Evolutionary conservation across 2,329 filamentous ascomycete species (phyloP), one percentile per base, ranked within the genome.

Genomic region (Diplodia corticola): DNA sequence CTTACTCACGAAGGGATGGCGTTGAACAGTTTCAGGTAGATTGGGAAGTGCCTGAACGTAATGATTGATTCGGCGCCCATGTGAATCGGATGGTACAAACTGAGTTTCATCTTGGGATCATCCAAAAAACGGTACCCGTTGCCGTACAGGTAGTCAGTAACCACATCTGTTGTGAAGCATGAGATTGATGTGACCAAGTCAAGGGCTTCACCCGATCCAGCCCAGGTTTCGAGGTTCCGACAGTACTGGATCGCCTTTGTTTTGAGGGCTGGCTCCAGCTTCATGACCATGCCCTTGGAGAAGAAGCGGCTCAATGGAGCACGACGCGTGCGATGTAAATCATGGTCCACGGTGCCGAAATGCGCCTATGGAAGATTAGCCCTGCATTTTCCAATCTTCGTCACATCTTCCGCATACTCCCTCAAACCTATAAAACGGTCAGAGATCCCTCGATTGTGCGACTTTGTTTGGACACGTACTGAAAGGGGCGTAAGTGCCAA

Each of bases 311-410:
- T 59, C 22, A 69, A 35, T 12, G 67, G 67, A 24, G 35, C 63
- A 46, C 67, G 65, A 66, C 63, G 63, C 33, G 68, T 57, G 7
- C 71, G 72, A 63, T 78, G 76, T 2, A 68, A 46, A 24, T 64
- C 55, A n/a, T 67, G 55, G 12, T 40, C 4, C 1, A 49, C 37
- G 5, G 66, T 68, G 12, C 44, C 59, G 28, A 69, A 68, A n/a
- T 35, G 44, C 1, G 67, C 22, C 35, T 53, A 6, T 9, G n/a
- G 22, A 15, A 28, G 13, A 55, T 66, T 10, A 68, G 59, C 12
- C 24, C 17, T 3, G 9, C n/a, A n/a, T 3, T 2, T 20, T 6
- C 9, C 17, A 44, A n/a, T 0, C 2, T 3, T 5, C 17, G n/a
- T 3, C 3, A 3, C 5, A 3, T 17, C 40, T 20, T 24, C 5